phyloP scores from a whole-genome alignment of 345 rosid genomes.

The Populus tremula region DNA sequence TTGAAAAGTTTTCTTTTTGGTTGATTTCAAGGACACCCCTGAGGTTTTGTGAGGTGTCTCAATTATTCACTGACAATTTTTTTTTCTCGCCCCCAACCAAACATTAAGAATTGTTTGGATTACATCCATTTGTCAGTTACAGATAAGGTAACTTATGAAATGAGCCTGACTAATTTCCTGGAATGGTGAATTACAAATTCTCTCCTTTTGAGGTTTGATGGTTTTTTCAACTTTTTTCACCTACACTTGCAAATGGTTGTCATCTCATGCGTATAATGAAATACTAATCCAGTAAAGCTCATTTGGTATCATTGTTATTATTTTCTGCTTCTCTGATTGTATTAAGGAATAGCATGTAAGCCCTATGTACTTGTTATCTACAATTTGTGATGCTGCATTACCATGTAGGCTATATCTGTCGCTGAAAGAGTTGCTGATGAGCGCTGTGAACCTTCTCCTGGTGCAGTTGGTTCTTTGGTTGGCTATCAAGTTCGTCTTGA shows the following conservation, averaged over 20 bases:
- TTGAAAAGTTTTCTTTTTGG: too few species aligned
- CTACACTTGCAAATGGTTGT: background rate
- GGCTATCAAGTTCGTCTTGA: constrained; percentile 99
- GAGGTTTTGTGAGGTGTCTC: too few species aligned
- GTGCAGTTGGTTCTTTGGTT: constrained; percentile 74
- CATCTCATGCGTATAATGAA: background rate
- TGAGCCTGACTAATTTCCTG: too few species aligned
- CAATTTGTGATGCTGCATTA: constrained; percentile 7
- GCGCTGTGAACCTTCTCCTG: constrained; percentile 86
- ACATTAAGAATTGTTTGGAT: too few species aligned
- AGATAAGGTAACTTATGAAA: too few species aligned
- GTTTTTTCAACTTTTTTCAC: background rate
- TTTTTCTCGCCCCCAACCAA: too few species aligned
- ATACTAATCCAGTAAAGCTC: background rate
- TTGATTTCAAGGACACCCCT: too few species aligned
- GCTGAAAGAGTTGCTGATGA: constrained; percentile 96
- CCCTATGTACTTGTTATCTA: background rate
- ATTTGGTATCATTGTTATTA: background rate
- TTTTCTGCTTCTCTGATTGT: background rate
- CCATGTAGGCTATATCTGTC: constrained; percentile 84
- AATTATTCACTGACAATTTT: too few species aligned
- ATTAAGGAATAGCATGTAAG: background rate
- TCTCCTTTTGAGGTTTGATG: too few species aligned
- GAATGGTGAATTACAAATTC: too few species aligned
- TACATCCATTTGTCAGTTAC: too few species aligned